Percentiles rank a stretch among this genome's conserved stretches.
These are phyloP conservation scores for Debaryomycetaceae sp. DNA, from an alignment of 1,139 yeast species.

Conservation along the genomic window DNA sequence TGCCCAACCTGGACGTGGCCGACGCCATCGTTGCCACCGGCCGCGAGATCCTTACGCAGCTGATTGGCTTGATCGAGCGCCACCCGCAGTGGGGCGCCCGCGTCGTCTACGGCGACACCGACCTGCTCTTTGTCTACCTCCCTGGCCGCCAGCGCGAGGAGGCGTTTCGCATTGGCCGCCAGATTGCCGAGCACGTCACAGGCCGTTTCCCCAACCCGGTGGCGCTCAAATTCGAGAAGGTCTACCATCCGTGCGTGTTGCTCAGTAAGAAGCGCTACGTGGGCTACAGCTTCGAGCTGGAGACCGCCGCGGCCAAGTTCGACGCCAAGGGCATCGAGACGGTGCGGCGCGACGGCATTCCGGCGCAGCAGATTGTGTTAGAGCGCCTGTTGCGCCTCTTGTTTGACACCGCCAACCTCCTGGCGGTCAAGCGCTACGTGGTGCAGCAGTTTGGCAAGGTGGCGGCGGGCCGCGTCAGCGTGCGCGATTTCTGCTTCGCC, in stretches of 20 bases:
- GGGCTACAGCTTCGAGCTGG: constrained; percentile 68
- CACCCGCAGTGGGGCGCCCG: constrained; percentile 72
- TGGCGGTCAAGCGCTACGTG: constrained; percentile 63
- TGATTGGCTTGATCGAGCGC: constrained; percentile 64
- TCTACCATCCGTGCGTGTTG: constrained; percentile 80
- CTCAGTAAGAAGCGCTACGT: constrained; percentile 88
- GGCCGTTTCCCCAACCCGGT: constrained; percentile 76
- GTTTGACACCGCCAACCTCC: constrained; percentile 70
- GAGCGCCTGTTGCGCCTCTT: constrained; percentile 64
- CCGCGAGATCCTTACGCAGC: constrained; percentile 70
- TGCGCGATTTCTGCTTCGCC: constrained; percentile 87
- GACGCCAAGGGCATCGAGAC: constrained; percentile 98
- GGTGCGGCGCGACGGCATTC: constrained; percentile 88
- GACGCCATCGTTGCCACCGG: constrained; percentile 93
- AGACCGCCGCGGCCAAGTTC: constrained; percentile 59
- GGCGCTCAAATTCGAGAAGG: constrained; percentile 83
- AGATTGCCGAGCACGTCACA: constrained; percentile 63
- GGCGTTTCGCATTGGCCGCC: constrained; percentile 72
- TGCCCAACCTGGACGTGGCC: constrained; percentile 95
- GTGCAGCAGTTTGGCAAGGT: constrained; percentile 64
- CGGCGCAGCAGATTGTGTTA: constrained; percentile 82
- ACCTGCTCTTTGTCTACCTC: constrained; percentile 82
- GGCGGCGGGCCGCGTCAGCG: constrained; percentile 52
- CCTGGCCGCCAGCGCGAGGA: constrained; percentile 78
- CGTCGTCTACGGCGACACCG: constrained; percentile 96